phyloP scores from a whole-genome alignment of 176 grass and related monocot species.

The Rhipidocladum racemiflorum region DNA sequence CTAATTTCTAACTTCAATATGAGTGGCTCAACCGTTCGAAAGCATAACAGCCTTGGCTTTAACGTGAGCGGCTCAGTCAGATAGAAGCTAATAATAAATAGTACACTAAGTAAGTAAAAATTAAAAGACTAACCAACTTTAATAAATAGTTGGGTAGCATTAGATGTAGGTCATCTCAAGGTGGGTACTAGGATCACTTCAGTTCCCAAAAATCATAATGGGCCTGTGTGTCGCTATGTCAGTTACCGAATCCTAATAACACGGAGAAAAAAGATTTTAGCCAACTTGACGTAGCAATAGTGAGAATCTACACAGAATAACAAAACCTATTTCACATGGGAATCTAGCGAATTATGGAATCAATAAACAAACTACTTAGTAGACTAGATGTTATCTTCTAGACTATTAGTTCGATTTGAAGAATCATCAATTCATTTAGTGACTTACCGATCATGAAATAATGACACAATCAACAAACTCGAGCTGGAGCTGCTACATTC shows the following conservation, averaged over 20 bases:
- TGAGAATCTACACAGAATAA: not conserved
- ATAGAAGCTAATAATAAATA: too few relatives aligned
- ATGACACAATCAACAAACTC: not conserved
- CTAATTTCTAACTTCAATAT: too few relatives aligned
- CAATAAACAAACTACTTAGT: not conserved
- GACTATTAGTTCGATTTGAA: not conserved
- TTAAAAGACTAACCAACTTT: too few relatives aligned
- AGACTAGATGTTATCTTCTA: not conserved
- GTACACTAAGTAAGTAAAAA: too few relatives aligned
- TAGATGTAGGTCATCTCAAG: too few relatives aligned
- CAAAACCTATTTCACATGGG: not conserved
- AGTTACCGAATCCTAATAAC: not conserved
- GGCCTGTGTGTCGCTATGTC: not conserved
- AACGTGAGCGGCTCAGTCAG: too few relatives aligned
- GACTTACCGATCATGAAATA: not conserved
- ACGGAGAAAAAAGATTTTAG: too few relatives aligned
- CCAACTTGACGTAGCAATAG: not conserved
- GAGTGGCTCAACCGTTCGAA: too few relatives aligned
- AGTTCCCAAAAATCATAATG: not conserved
- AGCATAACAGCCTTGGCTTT: too few relatives aligned
- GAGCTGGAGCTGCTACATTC: not conserved
- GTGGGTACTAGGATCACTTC: too few relatives aligned
- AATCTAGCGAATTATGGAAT: not conserved
- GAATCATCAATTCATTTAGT: not conserved
- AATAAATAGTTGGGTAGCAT: too few relatives aligned